These are phyloP conservation scores for Phylloporus sp. DNA, from an alignment of 768 basidiomycete species.

Conservation along the genomic window DNA sequence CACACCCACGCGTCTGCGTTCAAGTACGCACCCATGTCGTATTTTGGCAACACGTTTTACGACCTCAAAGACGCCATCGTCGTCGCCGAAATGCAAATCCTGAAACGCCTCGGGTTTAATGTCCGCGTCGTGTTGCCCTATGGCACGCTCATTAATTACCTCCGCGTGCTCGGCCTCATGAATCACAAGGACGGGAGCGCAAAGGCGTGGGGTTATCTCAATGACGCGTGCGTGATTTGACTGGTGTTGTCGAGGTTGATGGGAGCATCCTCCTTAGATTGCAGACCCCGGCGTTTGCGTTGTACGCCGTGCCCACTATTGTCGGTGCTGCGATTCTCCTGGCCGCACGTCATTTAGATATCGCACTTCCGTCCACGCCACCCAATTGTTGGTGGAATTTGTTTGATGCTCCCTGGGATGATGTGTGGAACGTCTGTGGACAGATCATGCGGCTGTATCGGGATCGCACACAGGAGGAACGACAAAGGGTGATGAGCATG, in stretches of 20 bases:
- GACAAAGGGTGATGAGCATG: constrained; percentile 49
- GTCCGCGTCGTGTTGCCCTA: constrained; percentile 92
- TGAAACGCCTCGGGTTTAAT: constrained; percentile 95
- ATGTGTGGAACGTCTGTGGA: constrained; percentile 83
- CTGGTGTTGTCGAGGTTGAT: neutral
- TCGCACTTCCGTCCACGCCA: constrained; percentile 68
- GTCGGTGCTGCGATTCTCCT: constrained; percentile 89
- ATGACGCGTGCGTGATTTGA: constrained; percentile 78
- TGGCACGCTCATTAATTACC: constrained; percentile 91
- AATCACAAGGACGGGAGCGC: constrained; percentile 66
- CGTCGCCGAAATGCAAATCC: constrained; percentile 94
- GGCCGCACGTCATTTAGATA: constrained; percentile 62
- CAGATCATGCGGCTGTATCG: constrained; percentile 80
- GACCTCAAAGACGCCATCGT: constrained; percentile 93
- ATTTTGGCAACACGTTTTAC: constrained; percentile 87
- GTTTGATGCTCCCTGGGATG: constrained; percentile 90
- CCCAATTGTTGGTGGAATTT: constrained; percentile 89
- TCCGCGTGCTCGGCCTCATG: constrained; percentile 84
- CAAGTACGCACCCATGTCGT: constrained; percentile 82
- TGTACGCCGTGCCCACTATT: constrained; percentile 86
- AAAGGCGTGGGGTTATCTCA: constrained; percentile 90
- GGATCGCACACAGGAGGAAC: constrained; percentile 41
- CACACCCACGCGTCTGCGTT: constrained; percentile 33
- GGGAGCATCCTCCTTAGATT: constrained; percentile 48
- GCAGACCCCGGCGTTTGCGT: constrained; percentile 88